Evolutionary conservation across 768 basidiomycete species (phyloP), one percentile per base, ranked within the genome.

Genomic region (Exidia glandulosa): DNA sequence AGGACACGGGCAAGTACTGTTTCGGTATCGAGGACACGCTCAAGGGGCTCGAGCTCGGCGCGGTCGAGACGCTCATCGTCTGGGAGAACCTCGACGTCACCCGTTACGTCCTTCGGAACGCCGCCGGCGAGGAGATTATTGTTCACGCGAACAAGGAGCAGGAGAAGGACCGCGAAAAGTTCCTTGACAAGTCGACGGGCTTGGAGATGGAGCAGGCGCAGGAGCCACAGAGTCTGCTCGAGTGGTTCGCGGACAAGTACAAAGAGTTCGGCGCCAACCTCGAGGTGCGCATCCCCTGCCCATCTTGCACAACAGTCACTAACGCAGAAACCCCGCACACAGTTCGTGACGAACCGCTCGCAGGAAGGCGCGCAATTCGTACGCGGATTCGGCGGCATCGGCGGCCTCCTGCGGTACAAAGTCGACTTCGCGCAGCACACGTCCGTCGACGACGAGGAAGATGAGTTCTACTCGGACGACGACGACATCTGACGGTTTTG

Each of bases 191-290:
- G 74, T 89, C 90, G 3, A 99, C 94, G 16, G 87, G 90, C 2
- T 70, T 85, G 37, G 96, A 99, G 78, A 99, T 99, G 96, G 96
- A 99, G 70, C 87, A 89, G 71, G 74, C 74, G 9, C 67, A 66
- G 2, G 96, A 99, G 65, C 86, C 96, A 1, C 82, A 89, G 68
- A 78, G 89, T 56, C 81, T 98, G 10, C 84, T 99, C 61, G 96
- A 99, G 72, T 98, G 96, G 96, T 93, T 98, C 71, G 87, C 96
- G 50, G 96, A 98, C 71, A 93, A 94, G 71, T 99, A 98, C 80
- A 94, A 91, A 72, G 92, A 95, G 45, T 98, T 97, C 69, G 96
- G 95, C 63, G 91, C 95, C 57, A 86, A 87, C 65, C 85, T 97
- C 62, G 93, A 94, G 63, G 71, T 71, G 52, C 32, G 64, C 31